Evolutionary conservation across 2,329 filamentous ascomycete genomes (phyloP), one percentile per base, ranked within the genome.

Genomic region (Colletotrichum scovillei): DNA sequence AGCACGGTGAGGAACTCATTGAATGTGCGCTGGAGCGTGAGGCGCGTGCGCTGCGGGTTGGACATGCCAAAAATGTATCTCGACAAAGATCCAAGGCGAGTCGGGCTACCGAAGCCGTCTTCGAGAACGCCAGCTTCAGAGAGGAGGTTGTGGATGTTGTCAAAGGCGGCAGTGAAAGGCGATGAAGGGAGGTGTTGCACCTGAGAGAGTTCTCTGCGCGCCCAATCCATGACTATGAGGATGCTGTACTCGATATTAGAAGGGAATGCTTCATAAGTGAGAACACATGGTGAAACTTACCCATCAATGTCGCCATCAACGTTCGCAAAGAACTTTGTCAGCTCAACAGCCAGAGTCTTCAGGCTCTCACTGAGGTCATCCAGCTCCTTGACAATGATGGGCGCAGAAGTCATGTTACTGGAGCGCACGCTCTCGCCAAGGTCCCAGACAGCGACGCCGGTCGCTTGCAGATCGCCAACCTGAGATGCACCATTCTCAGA

Each of bases 201-300:
- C 58, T 92, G 91, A 73, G 91, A 88, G 16, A 98, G 90, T 81
- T 98, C 95, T 76, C 95, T 92, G 79, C 93, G 93, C 16, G 95
- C 94, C 96, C 96, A 98, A 80, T 98, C 95, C 95, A 98, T 98
- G 64, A 97, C 95, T 74, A 97, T 93, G 46, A 98, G 88, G 76
- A 98, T 97, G 73, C 93, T 92, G 78, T 14, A 26, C 2, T 8
- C 22, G 12, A 22, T 49, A 42, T 60, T 24, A 59, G 62, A 53
- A 65, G n/a, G 58, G 53, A 49, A 19, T 60, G 56, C 57, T 24
- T 63, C 65, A 76, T 66, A 26, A 35, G 56, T 32, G 73, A 59
- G 26, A 22, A 63, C 52, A n/a, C 19, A 19, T 49, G 19, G 22
- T 30, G 14, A 69, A 38, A 83, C 86, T 77, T 85, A 92, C 90